These are phyloP conservation scores for Apiotrichum gamsii DNA, from an alignment of 1,284 basidiomycete species.

Conservation along the genomic window DNA sequence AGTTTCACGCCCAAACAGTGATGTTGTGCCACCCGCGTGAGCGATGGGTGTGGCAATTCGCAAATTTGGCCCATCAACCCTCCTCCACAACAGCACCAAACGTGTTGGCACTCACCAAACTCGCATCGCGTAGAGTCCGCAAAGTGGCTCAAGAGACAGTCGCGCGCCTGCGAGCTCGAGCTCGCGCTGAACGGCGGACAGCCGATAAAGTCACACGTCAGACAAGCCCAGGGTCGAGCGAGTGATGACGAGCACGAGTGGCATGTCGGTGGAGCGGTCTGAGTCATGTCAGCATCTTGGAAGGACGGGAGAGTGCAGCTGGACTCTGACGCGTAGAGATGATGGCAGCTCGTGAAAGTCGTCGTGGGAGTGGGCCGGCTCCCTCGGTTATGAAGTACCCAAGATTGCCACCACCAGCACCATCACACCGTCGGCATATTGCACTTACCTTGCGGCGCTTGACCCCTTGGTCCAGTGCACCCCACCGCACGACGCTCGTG, in stretches of 20 bases:
- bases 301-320: too few species aligned
- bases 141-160: conserved; percentile 32
- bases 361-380: too few species aligned
- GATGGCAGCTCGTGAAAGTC: too few species aligned
- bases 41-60: too few species aligned
- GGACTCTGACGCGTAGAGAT: too few species aligned
- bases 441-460: conserved; percentile 36
- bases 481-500: conserved; percentile 32
- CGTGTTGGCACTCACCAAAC: conserved; percentile 67
- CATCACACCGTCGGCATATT: neutral
- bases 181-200: conserved; percentile 54
- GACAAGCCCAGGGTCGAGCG: conserved; percentile 67
- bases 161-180: conserved; percentile 51
- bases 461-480: conserved; percentile 27
- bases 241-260: conserved; percentile 57
- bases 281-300: too few species aligned
- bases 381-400: too few species aligned
- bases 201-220: conserved; percentile 67
- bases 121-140: conserved; percentile 46
- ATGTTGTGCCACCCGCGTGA: too few species aligned
- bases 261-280: conserved; percentile 56
- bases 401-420: neutral
- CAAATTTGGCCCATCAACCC: too few species aligned
- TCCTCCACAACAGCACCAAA: too few species aligned
- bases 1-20: neutral